Percentiles rank a stretch among this genome's conserved stretches.
phyloP scores from a whole-genome alignment of 352 stramenopile genomes.

The Phytophthora pistaciae region DNA sequence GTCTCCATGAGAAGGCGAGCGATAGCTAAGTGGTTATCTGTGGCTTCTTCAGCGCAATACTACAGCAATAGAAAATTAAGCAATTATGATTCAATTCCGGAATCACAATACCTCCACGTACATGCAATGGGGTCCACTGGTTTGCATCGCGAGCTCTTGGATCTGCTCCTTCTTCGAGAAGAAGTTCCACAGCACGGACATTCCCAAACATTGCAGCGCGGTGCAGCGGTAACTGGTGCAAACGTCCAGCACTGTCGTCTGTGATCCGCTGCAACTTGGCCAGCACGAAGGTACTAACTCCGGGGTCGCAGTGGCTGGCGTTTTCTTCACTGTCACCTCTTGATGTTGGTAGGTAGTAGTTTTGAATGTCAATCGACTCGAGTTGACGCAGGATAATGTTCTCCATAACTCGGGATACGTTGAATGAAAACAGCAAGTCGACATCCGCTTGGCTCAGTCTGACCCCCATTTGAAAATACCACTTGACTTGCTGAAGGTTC shows the following conservation, averaged over 20 bases:
- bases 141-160: slow-evolving; percentile 57
- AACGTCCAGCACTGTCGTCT: slow-evolving; percentile 24
- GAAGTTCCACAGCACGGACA: slow-evolving; percentile 36
- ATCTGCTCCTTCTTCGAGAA: slow-evolving; percentile 51
- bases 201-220: slow-evolving; percentile 63
- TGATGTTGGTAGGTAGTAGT: slow-evolving; percentile 19
- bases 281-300: slow-evolving; percentile 50
- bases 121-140: slow-evolving; percentile 70
- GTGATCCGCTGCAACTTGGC: slow-evolving; percentile 43
- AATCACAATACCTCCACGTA: slow-evolving; percentile 26
- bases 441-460: slow-evolving; percentile 43
- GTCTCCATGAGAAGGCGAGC: slow-evolving; percentile 43
- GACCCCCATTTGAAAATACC: slow-evolving; percentile 43
- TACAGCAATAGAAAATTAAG: slow-evolving; percentile 12
- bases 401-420: slow-evolving; percentile 32
- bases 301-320: slow-evolving; percentile 23
- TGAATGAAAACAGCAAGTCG: slow-evolving; percentile 42
- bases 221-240: slow-evolving; percentile 53
- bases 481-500: slow-evolving; percentile 52
- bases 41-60: slow-evolving; percentile 58
- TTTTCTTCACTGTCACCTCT: not conserved
- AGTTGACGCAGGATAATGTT: slow-evolving; percentile 46
- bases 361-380: slow-evolving; percentile 46
- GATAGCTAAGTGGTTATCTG: slow-evolving; percentile 42
- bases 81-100: not conserved